Conservation (phyloP, 2,329 filamentous ascomycete genomes). For the Daldinia eschscholtzii region DNA sequence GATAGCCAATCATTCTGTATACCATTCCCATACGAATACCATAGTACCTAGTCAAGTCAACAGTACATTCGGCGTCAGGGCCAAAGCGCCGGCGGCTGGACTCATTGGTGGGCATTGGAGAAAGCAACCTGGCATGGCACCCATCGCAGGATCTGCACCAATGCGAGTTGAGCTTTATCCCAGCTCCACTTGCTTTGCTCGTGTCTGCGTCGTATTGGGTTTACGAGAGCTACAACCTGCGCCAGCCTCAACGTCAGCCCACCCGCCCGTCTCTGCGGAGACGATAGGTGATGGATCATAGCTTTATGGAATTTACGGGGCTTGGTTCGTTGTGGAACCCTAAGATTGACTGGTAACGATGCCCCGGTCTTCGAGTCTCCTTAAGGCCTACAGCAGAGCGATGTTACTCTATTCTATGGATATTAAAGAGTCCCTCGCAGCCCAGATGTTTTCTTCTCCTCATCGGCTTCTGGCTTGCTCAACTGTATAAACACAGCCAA, state of each 20-base stretch:
- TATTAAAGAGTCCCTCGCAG: slow-evolving; percentile 30
- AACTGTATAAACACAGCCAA: slow-evolving; percentile 36
- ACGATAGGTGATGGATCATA: slow-evolving; percentile 36
- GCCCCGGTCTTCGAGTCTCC: slow-evolving; percentile 24
- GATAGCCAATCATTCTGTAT: slow-evolving; percentile 35
- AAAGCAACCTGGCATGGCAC: slow-evolving; percentile 22
- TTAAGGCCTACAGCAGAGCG: slow-evolving; percentile 27
- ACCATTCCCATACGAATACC: slow-evolving; percentile 32
- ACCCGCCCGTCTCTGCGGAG: slow-evolving; percentile 26
- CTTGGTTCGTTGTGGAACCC: slow-evolving; percentile 34
- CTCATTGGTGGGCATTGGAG: slow-evolving; percentile 30
- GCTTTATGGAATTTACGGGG: slow-evolving; percentile 36
- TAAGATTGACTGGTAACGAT: slow-evolving; percentile 38
- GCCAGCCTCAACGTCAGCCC: slow-evolving; percentile 45
- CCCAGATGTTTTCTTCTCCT: slow-evolving; percentile 17
- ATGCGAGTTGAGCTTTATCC: slow-evolving; percentile 28
- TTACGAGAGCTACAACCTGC: slow-evolving; percentile 27
- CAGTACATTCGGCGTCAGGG: slow-evolving; percentile 34
- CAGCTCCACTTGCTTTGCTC: slow-evolving; percentile 30
- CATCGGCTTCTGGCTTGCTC: slow-evolving; percentile 27
- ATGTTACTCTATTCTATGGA: slow-evolving; percentile 29
- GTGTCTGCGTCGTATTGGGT: slow-evolving; percentile 41
- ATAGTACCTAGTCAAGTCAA: slow-evolving; percentile 20
- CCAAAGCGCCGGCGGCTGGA: slow-evolving; percentile 24
- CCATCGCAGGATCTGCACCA: slow-evolving; percentile 33